Base-by-base conservation (phyloP, 2,329 filamentous ascomycete genomes). In the Botrytis squamosa region DNA sequence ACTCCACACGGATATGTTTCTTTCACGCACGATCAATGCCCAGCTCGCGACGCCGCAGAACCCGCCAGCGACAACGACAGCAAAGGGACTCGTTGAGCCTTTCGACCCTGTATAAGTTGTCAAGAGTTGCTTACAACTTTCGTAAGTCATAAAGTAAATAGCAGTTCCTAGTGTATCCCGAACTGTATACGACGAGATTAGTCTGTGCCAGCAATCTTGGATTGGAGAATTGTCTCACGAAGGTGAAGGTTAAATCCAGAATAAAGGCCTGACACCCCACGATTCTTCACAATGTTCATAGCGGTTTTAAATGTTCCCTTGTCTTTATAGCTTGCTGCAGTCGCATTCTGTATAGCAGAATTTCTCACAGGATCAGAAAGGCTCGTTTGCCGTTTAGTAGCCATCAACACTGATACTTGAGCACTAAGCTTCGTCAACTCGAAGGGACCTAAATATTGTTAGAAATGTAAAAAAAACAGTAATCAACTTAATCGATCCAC, bases 141-240 rank as follows among this genome's bases (percentile, higher is more conserved):
- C 93, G 81, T 97, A 97, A 44, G 93, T 95, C 84, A 93, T 93
- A 80, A 97, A 97, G 82, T 97, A 97, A 74, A 95, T 93, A 44
- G 90, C 89, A 1, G 93, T 97, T 71, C 93, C 93, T 75, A 96
- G 85, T 0, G 93, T 95, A 82, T 97, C 93, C 75, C 93, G 89
- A 79, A 95, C 92, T 93, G 76, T 38, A 40, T 57, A 60, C 33
- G 55, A 75, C 69, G 77, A 75, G 71, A 67, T 73, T 72, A 68
- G 52, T 29, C 3, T 40, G 29, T 49, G 46, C 10, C 16, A 20
- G 9, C 7, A 65, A 6, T 52, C 12, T 52, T 36, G 42, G n/a
- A 29, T 57, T 55, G 40, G n/a, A n/a, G n/a, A 25, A 29, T 22
- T 40, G 20, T 83, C 92, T 84, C 85, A 95, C 93, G 83, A 76